phyloP scores from a whole-genome alignment of 2,329 filamentous ascomycete species.

The Ophiocordyceps robertsii region DNA sequence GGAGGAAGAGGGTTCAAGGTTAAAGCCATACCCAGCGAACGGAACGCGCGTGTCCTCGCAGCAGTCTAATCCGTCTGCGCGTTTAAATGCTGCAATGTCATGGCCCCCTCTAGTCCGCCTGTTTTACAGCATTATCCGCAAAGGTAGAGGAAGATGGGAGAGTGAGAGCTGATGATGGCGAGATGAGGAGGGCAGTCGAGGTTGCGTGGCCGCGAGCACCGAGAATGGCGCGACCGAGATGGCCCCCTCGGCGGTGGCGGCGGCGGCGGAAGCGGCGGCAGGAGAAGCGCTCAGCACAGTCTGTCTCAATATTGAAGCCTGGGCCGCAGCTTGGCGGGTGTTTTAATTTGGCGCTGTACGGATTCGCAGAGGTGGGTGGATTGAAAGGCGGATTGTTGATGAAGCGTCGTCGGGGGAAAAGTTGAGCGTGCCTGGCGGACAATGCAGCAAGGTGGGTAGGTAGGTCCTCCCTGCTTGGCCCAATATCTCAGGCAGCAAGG shows the following conservation, averaged over 20 bases:
- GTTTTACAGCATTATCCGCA: constrained; percentile 20
- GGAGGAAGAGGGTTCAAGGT: constrained; percentile 1
- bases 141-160: neutral
- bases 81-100: constrained; percentile 6
- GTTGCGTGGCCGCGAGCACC: constrained; percentile 1
- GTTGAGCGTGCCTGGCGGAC: constrained; percentile 13
- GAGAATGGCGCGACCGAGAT: constrained; percentile 1
- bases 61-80: constrained; percentile 12
- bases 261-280: too few relatives aligned
- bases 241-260: neutral
- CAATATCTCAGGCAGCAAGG: constrained; percentile 19
- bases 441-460: constrained; percentile 1
- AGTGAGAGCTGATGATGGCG: neutral
- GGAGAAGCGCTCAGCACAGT: too few relatives aligned
- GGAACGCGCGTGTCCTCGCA: constrained; percentile 8
- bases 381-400: constrained; percentile 11
- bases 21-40: constrained; percentile 18
- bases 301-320: too few relatives aligned
- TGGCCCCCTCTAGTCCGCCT: constrained; percentile 12
- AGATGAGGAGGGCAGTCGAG: constrained; percentile 2
- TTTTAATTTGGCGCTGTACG: constrained; percentile 6
- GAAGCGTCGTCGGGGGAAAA: constrained; percentile 18
- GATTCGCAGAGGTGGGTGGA: constrained; percentile 11
- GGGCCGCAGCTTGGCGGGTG: constrained; percentile 11
- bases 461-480: constrained; percentile 8